Conservation (phyloP, 306 rosid species). For the Vicia faba region DNA sequence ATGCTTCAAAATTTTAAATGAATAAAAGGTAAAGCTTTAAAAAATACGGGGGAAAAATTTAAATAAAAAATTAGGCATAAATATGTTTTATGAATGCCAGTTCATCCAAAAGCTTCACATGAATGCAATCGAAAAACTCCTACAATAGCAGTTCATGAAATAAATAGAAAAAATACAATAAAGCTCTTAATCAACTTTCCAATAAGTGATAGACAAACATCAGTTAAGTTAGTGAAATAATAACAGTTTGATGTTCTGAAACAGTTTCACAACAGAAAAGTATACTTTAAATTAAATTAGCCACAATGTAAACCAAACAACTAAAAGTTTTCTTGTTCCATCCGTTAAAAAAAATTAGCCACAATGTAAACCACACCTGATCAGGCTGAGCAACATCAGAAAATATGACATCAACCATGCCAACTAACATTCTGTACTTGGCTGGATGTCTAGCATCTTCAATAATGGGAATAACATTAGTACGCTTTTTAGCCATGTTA, state of each 20-base stretch:
- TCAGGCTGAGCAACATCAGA: constrained; percentile 99
- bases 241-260: not conserved
- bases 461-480: constrained; percentile 86
- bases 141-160: too few species aligned
- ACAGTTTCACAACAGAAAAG: not conserved
- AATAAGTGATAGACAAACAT: not conserved
- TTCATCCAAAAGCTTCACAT: not conserved
- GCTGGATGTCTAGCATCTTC: constrained; percentile 98
- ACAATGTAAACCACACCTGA: constrained; percentile 61
- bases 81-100: too few species aligned
- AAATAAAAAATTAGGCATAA: too few species aligned
- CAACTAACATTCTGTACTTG: constrained; percentile 87
- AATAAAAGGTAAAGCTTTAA: not conserved
- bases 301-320: constrained; percentile 41
- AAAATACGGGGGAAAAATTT: not conserved
- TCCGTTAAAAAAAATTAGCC: not conserved
- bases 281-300: not conserved
- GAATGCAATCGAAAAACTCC: too few species aligned
- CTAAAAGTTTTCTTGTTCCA: not conserved
- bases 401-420: constrained; percentile 96
- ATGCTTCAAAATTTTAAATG: not conserved
- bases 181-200: not conserved
- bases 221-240: not conserved
- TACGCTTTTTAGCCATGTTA: constrained; percentile 92
- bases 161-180: too few species aligned